phyloP scores from a whole-genome alignment of 331 rosid genomes.

The Saraca asoca region DNA sequence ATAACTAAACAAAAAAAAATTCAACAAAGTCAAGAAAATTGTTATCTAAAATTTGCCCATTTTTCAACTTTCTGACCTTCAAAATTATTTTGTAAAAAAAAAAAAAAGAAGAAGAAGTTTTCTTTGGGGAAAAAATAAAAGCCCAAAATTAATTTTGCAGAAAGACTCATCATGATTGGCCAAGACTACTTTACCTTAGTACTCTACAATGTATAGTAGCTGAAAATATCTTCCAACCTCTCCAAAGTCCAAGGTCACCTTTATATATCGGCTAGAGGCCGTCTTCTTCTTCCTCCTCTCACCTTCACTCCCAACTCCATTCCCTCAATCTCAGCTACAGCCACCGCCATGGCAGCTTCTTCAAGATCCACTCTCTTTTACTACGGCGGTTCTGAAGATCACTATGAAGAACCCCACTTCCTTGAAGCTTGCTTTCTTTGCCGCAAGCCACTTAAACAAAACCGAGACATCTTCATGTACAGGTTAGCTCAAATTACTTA shows the following conservation, averaged over 20 bases:
- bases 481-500: slow-evolving; percentile 45
- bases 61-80: too few species aligned
- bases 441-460: slow-evolving; percentile 62
- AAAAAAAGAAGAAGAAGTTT: too few species aligned
- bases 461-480: slow-evolving; percentile 89
- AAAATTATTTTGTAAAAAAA: too few species aligned
- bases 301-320: not conserved
- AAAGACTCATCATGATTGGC: slow-evolving; percentile 20
- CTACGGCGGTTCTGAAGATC: slow-evolving; percentile 47
- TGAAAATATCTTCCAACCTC: slow-evolving; percentile 27
- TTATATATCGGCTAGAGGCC: slow-evolving; percentile 47
- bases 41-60: too few species aligned
- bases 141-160: too few species aligned
- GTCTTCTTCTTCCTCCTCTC: slow-evolving; percentile 7
- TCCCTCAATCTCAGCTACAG: too few species aligned
- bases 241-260: slow-evolving; percentile 12
- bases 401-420: slow-evolving; percentile 64
- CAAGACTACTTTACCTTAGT: not conserved
- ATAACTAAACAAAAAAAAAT: too few species aligned
- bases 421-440: slow-evolving; percentile 90
- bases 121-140: too few species aligned
- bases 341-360: slow-evolving; percentile 31
- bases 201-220: slow-evolving; percentile 24
- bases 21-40: too few species aligned
- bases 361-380: slow-evolving; percentile 54